Conservation (phyloP, 805 yeast species). For the Saccharomyces jurei region DNA sequence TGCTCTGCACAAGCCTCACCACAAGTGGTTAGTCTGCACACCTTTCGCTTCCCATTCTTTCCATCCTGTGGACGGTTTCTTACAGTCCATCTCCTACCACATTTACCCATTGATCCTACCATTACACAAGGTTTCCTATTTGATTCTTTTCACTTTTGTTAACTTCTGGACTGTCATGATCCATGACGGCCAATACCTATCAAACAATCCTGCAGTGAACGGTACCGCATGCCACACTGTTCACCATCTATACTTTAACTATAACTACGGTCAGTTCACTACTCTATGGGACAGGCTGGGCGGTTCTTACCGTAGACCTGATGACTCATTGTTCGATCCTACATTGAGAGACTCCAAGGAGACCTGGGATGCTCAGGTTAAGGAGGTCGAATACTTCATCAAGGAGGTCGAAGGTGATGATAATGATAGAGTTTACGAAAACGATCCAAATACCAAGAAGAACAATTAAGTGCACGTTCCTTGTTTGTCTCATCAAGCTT, state of each 20-base stretch:
- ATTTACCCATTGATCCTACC: conserved; percentile 88
- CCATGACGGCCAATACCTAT: conserved; percentile 93
- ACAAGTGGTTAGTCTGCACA: conserved; percentile 97
- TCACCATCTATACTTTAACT: conserved; percentile 94
- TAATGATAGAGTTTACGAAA: conserved; percentile 69
- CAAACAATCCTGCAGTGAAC: conserved; percentile 87
- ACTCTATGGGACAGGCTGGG: conserved; percentile 98
- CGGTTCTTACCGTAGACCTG: conserved; percentile 88
- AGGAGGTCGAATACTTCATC: conserved; percentile 72
- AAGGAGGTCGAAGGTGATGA: conserved; percentile 68
- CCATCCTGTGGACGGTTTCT: conserved; percentile 96
- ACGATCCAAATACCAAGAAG: conserved; percentile 7
- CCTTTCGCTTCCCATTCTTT: conserved; percentile 98
- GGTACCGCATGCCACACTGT: conserved; percentile 98
- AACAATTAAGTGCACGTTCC: conserved; percentile 1
- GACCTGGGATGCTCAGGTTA: conserved; percentile 64
- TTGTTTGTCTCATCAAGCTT: neutral
- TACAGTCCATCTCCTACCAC: conserved; percentile 91
- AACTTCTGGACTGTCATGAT: conserved; percentile 98
- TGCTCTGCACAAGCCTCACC: conserved; percentile 89
- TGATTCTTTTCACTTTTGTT: conserved; percentile 78
- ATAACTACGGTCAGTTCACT: conserved; percentile 96
- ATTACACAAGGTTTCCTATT: conserved; percentile 76
- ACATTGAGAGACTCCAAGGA: conserved; percentile 45
- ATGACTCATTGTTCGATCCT: conserved; percentile 70